Conservation (phyloP, 495 filamentous ascomycete species). For the Tuber melanosporum region DNA sequence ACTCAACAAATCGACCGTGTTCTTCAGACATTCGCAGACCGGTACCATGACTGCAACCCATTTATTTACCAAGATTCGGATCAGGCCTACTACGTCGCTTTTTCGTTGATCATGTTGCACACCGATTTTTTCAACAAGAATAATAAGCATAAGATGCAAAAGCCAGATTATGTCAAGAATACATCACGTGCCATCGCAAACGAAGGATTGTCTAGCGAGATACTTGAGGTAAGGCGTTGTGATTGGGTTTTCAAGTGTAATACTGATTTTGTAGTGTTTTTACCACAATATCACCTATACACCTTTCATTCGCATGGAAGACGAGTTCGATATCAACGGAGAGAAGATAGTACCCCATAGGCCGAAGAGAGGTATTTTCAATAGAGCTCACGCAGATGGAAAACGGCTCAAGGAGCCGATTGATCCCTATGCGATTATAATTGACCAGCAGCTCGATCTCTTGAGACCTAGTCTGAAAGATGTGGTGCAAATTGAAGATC, state of each 20-base stretch:
- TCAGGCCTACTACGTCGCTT: slow-evolving; percentile 94
- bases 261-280: slow-evolving; percentile 54
- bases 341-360: slow-evolving; percentile 66
- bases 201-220: slow-evolving; percentile 84
- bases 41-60: slow-evolving; percentile 97
- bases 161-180: slow-evolving; percentile 90
- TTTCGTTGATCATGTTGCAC: slow-evolving; percentile 91
- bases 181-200: slow-evolving; percentile 54
- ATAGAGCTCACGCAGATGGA: slow-evolving; percentile 55
- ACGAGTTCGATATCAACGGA: slow-evolving; percentile 73
- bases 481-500: slow-evolving; percentile 85
- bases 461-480: slow-evolving; percentile 81
- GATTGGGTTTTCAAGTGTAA: slow-evolving; percentile 5
- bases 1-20: slow-evolving; percentile 97
- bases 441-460: slow-evolving; percentile 76
- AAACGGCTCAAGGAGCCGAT: slow-evolving; percentile 73
- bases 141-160: slow-evolving; percentile 99
- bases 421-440: slow-evolving; percentile 88
- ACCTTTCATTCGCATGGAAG: slow-evolving; percentile 93
- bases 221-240: slow-evolving; percentile 53
- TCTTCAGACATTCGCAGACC: slow-evolving; percentile 86
- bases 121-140: slow-evolving; percentile 99
- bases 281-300: slow-evolving; percentile 98
- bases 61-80: slow-evolving; percentile 89
- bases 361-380: slow-evolving; percentile 65